These are phyloP conservation scores for Paragyromitra xinjiangensis DNA, from an alignment of 495 filamentous ascomycete species.

Conservation along the genomic window DNA sequence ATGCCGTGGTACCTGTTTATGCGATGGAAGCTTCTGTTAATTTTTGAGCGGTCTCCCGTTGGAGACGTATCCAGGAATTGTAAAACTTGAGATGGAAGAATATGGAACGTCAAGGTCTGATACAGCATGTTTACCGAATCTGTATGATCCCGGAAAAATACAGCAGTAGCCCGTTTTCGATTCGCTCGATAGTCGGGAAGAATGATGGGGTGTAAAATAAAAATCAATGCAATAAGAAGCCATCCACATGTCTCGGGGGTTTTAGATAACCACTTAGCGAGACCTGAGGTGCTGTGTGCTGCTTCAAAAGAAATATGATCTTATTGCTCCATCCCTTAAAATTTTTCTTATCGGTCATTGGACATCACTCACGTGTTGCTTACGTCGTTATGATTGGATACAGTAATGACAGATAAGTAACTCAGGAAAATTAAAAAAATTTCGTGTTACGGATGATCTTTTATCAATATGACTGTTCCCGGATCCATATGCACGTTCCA, in stretches of 20 bases:
- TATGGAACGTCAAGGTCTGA: slow-evolving; percentile 3
- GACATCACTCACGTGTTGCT: slow-evolving; percentile 29
- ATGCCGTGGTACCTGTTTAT: slow-evolving; percentile 19
- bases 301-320: slow-evolving; percentile 6
- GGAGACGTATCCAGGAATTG: neutral
- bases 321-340: neutral
- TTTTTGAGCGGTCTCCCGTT: slow-evolving; percentile 8
- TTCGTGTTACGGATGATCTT: neutral
- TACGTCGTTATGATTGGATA: slow-evolving; percentile 7
- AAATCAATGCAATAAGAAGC: slow-evolving; percentile 28
- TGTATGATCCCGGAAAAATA: neutral
- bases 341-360: slow-evolving; percentile 14
- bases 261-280: slow-evolving; percentile 15
- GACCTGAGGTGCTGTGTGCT: neutral
- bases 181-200: slow-evolving; percentile 33
- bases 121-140: slow-evolving; percentile 8
- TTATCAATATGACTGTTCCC: slow-evolving; percentile 5
- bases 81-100: slow-evolving; percentile 25
- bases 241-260: slow-evolving; percentile 14
- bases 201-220: slow-evolving; percentile 12
- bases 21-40: slow-evolving; percentile 25
- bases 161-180: neutral
- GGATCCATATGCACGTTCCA: slow-evolving; percentile 3
- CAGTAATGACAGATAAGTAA: neutral
- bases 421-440: neutral